These are phyloP conservation scores for Rubus parviflorus DNA, from an alignment of 306 rosid genomes.

Conservation along the genomic window DNA sequence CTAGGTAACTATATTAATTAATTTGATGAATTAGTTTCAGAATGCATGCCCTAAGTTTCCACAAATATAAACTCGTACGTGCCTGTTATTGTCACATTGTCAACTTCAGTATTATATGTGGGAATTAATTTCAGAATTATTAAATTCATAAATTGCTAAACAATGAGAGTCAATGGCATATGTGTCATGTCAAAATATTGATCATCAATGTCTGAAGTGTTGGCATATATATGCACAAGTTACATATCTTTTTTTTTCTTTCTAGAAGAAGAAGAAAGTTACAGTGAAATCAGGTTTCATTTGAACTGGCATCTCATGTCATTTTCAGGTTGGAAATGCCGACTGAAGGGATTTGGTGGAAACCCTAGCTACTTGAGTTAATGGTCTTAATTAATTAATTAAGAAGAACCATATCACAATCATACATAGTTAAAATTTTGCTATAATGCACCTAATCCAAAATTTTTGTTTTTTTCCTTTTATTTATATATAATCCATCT, in stretches of 20 bases:
- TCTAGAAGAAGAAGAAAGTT: background rate
- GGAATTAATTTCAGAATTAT: background rate
- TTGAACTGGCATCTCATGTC: slow-evolving; percentile 25
- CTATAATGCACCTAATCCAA: slow-evolving; percentile 53
- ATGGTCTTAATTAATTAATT: slow-evolving; percentile 11
- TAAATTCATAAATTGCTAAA: background rate
- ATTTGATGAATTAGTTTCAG: background rate
- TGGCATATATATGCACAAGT: background rate
- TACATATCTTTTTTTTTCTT: too few relatives aligned
- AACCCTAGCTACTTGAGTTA: slow-evolving; percentile 41
- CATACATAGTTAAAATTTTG: slow-evolving; percentile 9
- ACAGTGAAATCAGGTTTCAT: slow-evolving; percentile 4
- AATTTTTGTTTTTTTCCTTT: slow-evolving; percentile 18
- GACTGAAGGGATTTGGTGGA: slow-evolving; percentile 43
- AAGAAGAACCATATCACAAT: slow-evolving; percentile 17
- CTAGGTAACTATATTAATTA: background rate
- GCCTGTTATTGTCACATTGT: slow-evolving; percentile 11
- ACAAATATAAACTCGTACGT: background rate
- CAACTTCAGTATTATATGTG: slow-evolving; percentile 4
- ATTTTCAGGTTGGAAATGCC: slow-evolving; percentile 43
- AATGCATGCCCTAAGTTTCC: slow-evolving; percentile 15
- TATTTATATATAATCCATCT: background rate
- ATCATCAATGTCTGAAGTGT: slow-evolving; percentile 4
- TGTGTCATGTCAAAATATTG: slow-evolving; percentile 14
- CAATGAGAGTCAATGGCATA: slow-evolving; percentile 13